Evolutionary conservation across 805 yeast genomes (phyloP).

Genomic region (Sugiyamaella marilandica): DNA sequence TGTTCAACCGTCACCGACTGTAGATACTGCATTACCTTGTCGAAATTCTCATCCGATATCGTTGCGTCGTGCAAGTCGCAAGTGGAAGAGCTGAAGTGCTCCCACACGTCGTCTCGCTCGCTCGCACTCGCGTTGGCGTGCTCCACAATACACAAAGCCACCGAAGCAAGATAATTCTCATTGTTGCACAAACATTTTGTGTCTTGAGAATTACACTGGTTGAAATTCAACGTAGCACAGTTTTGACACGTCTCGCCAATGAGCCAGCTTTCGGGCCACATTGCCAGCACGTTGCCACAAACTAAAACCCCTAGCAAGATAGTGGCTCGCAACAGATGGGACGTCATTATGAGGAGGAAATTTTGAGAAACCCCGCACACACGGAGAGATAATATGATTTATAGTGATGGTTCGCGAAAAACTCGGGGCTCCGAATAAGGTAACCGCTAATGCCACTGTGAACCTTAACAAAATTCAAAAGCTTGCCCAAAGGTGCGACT

Average conservation of each 20-base stretch:
- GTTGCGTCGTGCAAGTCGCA: slow-evolving; percentile 24
- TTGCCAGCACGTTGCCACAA: slow-evolving; percentile 6
- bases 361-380: too few species aligned
- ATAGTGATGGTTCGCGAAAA: too few species aligned
- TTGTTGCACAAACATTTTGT: slow-evolving; percentile 29
- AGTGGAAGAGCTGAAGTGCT: slow-evolving; percentile 23
- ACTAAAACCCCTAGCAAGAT: too few species aligned
- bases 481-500: neutral
- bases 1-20: slow-evolving; percentile 14
- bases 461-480: neutral
- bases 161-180: slow-evolving; percentile 28
- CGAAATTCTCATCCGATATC: slow-evolving; percentile 13
- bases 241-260: slow-evolving; percentile 22
- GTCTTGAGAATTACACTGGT: slow-evolving; percentile 22
- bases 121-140: slow-evolving; percentile 23
- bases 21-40: slow-evolving; percentile 13
- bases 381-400: too few species aligned
- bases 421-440: too few species aligned
- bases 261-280: slow-evolving; percentile 24
- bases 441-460: neutral
- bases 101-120: slow-evolving; percentile 30
- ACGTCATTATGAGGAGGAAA: too few species aligned
- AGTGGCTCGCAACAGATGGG: too few species aligned
- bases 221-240: slow-evolving; percentile 18
- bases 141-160: slow-evolving; percentile 29